Conservation (phyloP, 2,329 filamentous ascomycete species). For the Arthrobotrys musiformis region DNA sequence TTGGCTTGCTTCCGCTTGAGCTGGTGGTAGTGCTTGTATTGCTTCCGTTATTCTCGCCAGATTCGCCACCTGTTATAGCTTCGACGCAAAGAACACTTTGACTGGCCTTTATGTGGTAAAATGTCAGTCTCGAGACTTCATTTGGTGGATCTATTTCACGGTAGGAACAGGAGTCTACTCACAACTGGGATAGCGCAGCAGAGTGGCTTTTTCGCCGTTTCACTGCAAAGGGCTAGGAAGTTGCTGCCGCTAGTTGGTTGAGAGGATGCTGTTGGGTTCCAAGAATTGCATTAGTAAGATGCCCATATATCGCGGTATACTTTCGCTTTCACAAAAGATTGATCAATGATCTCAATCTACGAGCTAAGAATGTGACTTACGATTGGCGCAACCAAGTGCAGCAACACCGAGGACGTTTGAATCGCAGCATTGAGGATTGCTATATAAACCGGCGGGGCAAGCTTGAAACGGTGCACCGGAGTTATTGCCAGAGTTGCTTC, state of each 20-base stretch:
- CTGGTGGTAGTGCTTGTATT: too few relatives aligned
- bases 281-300: not conserved
- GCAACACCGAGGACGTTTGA: not conserved
- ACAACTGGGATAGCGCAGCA: not conserved
- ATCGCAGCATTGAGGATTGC: not conserved
- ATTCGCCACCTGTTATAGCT: not conserved
- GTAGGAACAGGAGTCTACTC: not conserved
- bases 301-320: too few relatives aligned
- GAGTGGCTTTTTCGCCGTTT: not conserved
- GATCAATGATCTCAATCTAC: too few relatives aligned
- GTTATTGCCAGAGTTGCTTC: not conserved
- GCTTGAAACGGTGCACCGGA: not conserved
- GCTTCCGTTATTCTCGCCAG: not conserved
- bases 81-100: not conserved
- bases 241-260: not conserved
- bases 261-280: not conserved
- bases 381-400: not conserved
- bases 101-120: not conserved
- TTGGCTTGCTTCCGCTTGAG: not conserved
- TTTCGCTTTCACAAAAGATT: not conserved
- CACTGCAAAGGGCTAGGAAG: not conserved
- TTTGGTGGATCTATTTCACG: not conserved
- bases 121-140: not conserved
- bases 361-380: slow-evolving; percentile 10
- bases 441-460: not conserved